Evolutionary conservation across 768 basidiomycete species (phyloP).

Genomic region (Pisolithus tinctorius): DNA sequence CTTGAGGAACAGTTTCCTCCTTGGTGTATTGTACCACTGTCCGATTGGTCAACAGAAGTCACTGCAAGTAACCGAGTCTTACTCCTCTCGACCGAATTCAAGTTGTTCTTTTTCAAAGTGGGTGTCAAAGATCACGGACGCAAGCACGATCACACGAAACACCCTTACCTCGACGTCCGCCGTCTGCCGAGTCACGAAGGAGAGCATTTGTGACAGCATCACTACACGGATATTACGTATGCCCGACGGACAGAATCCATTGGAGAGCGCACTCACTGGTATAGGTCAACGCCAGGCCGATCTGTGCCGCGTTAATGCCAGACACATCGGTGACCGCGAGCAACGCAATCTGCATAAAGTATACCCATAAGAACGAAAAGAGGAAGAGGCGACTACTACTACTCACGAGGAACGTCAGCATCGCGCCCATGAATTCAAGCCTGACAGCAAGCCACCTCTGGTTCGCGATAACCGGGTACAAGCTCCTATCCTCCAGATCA

Average conservation of each 20-base stretch:
- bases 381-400: neutral
- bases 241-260: neutral
- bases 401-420: constrained; percentile 49
- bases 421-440: constrained; percentile 61
- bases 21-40: constrained; percentile 51
- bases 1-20: constrained; percentile 47
- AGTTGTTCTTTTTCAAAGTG: constrained; percentile 41
- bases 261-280: constrained; percentile 33
- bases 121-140: neutral
- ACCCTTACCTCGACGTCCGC: constrained; percentile 56
- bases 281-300: constrained; percentile 68
- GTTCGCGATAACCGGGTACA: constrained; percentile 58
- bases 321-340: constrained; percentile 53
- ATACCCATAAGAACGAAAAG: neutral
- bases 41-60: neutral
- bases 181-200: constrained; percentile 48
- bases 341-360: constrained; percentile 47
- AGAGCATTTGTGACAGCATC: constrained; percentile 44
- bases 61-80: constrained; percentile 2
- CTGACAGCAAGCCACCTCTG: constrained; percentile 73
- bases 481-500: constrained; percentile 69
- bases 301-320: constrained; percentile 56
- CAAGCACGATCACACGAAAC: neutral
- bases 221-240: constrained; percentile 24
- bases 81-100: constrained; percentile 62